Evolutionary conservation across 2,329 filamentous ascomycete species (phyloP).

Genomic region (Arachnomyces sp.): DNA sequence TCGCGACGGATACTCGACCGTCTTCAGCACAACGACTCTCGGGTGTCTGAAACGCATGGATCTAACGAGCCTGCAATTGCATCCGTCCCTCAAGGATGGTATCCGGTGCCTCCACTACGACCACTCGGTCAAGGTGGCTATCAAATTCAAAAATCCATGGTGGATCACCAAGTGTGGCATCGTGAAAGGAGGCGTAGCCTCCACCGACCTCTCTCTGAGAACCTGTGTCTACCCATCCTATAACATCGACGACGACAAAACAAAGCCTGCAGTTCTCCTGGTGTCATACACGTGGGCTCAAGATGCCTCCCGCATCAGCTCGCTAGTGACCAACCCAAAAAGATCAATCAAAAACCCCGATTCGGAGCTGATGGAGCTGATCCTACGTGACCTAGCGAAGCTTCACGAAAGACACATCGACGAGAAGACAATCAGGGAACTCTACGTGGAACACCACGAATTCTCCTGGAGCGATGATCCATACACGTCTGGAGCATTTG

Average conservation of each 20-base stretch:
- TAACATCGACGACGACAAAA: conserved; percentile 19
- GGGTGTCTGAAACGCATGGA: conserved; percentile 25
- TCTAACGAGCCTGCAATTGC: conserved; percentile 14
- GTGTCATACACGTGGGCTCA: conserved; percentile 32
- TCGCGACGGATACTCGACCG: conserved; percentile 24
- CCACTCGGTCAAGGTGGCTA: conserved; percentile 26
- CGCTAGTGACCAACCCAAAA: conserved; percentile 16
- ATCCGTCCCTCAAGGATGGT: conserved; percentile 20
- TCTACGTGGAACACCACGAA: conserved; percentile 25
- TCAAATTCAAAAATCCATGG: conserved; percentile 31
- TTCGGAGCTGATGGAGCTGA: conserved; percentile 20
- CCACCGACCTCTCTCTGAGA: conserved; percentile 26
- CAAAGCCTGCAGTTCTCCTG: conserved; percentile 26
- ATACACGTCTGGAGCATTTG: conserved; percentile 31
- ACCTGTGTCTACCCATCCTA: conserved; percentile 33
- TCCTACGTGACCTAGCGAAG: conserved; percentile 22
- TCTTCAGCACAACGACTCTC: conserved; percentile 28
- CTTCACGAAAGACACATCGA: conserved; percentile 17
- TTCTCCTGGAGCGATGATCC: conserved; percentile 34
- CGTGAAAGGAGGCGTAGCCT: conserved; percentile 21
- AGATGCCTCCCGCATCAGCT: conserved; percentile 27
- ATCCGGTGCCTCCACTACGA: conserved; percentile 27
- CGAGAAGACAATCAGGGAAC: conserved; percentile 6
- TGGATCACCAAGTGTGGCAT: conserved; percentile 23
- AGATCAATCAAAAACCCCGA: conserved; percentile 12